Base-by-base conservation (phyloP, 2,329 filamentous ascomycete species). In the Trichoderma hamatum region DNA sequence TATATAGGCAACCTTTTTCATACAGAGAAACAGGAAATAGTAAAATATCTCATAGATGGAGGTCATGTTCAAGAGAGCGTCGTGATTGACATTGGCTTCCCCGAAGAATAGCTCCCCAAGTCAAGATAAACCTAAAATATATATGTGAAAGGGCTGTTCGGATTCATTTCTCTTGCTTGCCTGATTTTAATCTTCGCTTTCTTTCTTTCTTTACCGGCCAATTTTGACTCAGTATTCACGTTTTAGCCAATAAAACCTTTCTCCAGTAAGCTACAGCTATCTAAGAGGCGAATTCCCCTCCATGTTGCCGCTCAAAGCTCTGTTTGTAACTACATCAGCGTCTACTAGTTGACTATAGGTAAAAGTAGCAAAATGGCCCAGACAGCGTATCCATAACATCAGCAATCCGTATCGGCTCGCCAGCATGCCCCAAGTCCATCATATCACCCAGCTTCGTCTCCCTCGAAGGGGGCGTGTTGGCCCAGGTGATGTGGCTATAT, bases 1-100 rank as follows among this genome's bases (percentile, higher is more conserved):
- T 7, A 3, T 9, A 19, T 19, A 2, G 16, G 7, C 16, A 19
- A 5, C 16, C 3, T 0, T 7, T 2, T 2, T 5, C 2, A 0
- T 5, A 7, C 5, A 3, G 2, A 39, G 1, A 19, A 14, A 7
- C 3, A 5, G 5, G 1, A 21, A n/a, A 2, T 7, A 16, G 49
- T 14, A 28, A 3, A 28, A 2, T 55, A 55, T 55, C 51, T 54
- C 24, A 28, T 63, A 0, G 2, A 36, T 0, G 21, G 2, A 1
- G 30, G 46, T 0, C 7, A 52, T 28, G n/a, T 63, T n/a, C 4
- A 63, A 14, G 21, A 36, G 21, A 28, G 21, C 3, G 28, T 36
- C 2, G 14, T 52, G 1, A 28, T 36, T 19, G 9, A 1, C 30
- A 52, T 63, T 14, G 21, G 21, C 7, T 36, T 63, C 13, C 7